Evolutionary conservation across 2,329 filamentous ascomycete species (phyloP), one percentile per base, ranked within the genome.

Genomic region (Bipolaris gigantea): DNA sequence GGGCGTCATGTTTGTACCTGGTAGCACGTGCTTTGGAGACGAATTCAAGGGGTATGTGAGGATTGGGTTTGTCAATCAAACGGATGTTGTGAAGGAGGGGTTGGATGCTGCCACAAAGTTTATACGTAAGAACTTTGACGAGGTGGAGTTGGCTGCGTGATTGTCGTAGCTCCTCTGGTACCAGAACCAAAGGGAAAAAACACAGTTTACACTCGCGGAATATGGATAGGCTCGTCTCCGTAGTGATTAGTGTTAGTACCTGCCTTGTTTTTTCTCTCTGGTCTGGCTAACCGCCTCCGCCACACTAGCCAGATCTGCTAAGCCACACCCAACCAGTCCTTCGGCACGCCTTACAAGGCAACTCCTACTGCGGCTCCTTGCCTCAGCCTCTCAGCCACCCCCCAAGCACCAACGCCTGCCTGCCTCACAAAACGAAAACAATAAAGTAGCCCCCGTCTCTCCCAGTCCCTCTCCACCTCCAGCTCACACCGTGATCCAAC

Each of bases 1-100:
- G 0, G 89, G 89, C 16, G 88, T 92, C 5, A 80, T 94, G 79
- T 79, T 94, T 55, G 78, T 90, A 9, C 90, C 91, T 0, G 91
- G 89, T 0, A 85, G 84, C 42, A 80, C 79, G 38, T 90, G 87
- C 63, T 95, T 96, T 72, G 91, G 90, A 0, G 73, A 80, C 35
- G 86, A 90, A 41, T 92, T 67, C 55, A 80, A 81, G 61, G 90
- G 90, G 2, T 92, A 85, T 73, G 86, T 95, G 19, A 80, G 91
- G 55, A 81, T 95, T 57, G 90, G 90, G 0, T 94, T 88, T 73
- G 89, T 87, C 1, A 87, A 85, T 65, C 81, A 87, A 62, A 92
- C 88, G 0, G 80, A 85, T 13, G 80, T 89, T n/a, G 66, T 95
- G 48, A 78, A 83, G 64, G 81, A 86, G 59, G 90, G 83, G 0